A percentile compares a stretch with the other conserved stretches of the same genome.
These are phyloP conservation scores for Arthrocladium fulminans DNA, from an alignment of 2,329 filamentous ascomycete genomes.

Conservation along the genomic window DNA sequence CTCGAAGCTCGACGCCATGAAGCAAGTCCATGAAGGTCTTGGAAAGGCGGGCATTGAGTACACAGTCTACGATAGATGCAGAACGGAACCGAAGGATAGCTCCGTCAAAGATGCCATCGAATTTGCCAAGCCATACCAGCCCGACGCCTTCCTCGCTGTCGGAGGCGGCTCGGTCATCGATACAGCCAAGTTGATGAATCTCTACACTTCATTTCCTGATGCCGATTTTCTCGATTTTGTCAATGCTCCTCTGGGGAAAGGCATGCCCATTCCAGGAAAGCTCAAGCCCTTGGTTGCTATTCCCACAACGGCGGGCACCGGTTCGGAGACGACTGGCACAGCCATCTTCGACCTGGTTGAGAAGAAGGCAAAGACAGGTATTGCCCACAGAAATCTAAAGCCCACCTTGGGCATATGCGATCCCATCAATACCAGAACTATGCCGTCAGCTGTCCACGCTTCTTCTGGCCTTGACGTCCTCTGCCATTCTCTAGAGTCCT, in stretches of 20 bases:
- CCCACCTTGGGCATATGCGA: constrained; percentile 83
- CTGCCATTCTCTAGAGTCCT: constrained; percentile 90
- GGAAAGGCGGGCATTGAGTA: constrained; percentile 69
- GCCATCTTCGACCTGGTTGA: constrained; percentile 94
- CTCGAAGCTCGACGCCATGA: constrained; percentile 75
- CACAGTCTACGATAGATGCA: constrained; percentile 69
- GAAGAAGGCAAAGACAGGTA: constrained; percentile 86
- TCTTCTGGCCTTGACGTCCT: constrained; percentile 88
- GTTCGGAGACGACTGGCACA: constrained; percentile 91
- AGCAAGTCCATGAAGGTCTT: constrained; percentile 74
- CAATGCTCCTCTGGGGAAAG: constrained; percentile 85
- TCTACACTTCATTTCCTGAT: constrained; percentile 83
- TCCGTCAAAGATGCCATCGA: constrained; percentile 86
- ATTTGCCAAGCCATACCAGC: constrained; percentile 68
- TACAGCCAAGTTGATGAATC: constrained; percentile 96
- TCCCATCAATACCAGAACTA: constrained; percentile 84
- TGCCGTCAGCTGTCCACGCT: constrained; percentile 90
- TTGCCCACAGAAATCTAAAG: constrained; percentile 91
- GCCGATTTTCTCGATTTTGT: constrained; percentile 96
- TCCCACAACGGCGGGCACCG: constrained; percentile 77
- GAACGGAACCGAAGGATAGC: constrained; percentile 89
- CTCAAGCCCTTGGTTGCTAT: constrained; percentile 72
- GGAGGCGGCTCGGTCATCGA: constrained; percentile 93
- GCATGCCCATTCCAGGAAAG: constrained; percentile 61
- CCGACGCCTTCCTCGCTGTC: constrained; percentile 88